Evolutionary conservation across 2,329 filamentous ascomycete species (phyloP).

Genomic region (Aspergillus pseudotamarii): DNA sequence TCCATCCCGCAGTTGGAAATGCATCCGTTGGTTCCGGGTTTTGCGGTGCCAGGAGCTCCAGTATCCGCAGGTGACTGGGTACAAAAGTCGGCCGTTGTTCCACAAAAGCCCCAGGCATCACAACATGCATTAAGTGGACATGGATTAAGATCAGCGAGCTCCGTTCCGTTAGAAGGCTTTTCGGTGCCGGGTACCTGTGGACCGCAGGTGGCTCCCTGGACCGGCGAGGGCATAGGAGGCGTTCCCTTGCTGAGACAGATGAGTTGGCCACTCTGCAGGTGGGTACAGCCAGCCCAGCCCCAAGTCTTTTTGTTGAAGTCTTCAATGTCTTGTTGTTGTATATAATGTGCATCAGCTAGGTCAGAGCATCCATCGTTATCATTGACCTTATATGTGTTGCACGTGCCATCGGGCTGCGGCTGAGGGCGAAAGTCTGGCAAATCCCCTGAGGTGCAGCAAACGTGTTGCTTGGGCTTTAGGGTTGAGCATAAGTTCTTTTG

Average conservation of each 20-base stretch:
- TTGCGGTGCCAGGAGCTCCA: conserved; percentile 43
- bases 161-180: conserved; percentile 27
- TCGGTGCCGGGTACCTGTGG: conserved; percentile 47
- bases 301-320: conserved; percentile 48
- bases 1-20: conserved; percentile 48
- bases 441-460: conserved; percentile 21
- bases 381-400: conserved; percentile 37
- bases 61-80: conserved; percentile 25
- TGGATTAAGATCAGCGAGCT: conserved; percentile 46
- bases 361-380: conserved; percentile 35
- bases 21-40: conserved; percentile 39
- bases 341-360: conserved; percentile 25
- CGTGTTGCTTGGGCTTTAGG: conserved; percentile 29
- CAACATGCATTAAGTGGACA: conserved; percentile 52
- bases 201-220: conserved; percentile 48
- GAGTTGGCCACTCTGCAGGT: conserved; percentile 30
- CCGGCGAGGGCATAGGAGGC: conserved; percentile 44
- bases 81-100: conserved; percentile 50
- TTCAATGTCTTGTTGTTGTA: conserved; percentile 43
- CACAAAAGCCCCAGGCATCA: conserved; percentile 51
- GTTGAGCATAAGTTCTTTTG: conserved; percentile 14
- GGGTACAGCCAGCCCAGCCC: conserved; percentile 47
- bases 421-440: conserved; percentile 33
- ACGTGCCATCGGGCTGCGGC: conserved; percentile 40
- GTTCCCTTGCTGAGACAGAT: conserved; percentile 48